Conservation (phyloP, 1,284 basidiomycete genomes). For the Puccinia coronata region DNA sequence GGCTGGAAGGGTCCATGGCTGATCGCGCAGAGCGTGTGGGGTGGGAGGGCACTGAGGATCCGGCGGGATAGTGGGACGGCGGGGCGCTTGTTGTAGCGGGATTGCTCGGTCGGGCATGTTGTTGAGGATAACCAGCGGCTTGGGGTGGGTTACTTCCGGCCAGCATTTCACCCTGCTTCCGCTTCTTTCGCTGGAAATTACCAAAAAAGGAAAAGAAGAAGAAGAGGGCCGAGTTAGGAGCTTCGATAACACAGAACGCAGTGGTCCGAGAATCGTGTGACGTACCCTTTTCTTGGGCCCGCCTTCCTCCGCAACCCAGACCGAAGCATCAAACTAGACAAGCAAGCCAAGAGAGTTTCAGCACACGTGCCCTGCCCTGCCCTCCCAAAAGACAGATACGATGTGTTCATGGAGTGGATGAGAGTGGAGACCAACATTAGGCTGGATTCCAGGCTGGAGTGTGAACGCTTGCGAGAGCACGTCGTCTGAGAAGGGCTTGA, state of each 20-base stretch:
- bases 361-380: neutral
- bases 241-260: neutral
- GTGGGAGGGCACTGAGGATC: neutral
- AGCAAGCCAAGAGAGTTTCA: neutral
- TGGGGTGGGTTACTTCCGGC: neutral
- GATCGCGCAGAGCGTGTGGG: neutral
- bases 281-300: conserved; percentile 45
- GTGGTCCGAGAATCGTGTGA: neutral
- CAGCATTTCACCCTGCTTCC: conserved; percentile 38
- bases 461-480: conserved; percentile 31
- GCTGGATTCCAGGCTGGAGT: conserved; percentile 33
- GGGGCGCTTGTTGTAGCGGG: neutral
- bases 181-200: conserved; percentile 36
- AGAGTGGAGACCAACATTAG: conserved; percentile 20
- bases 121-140: neutral
- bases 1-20: neutral
- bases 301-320: conserved; percentile 47
- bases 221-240: conserved; percentile 1
- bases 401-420: neutral
- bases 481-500: conserved; percentile 41
- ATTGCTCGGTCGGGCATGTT: neutral
- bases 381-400: neutral
- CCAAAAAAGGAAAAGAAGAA: no score
- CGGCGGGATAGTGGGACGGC: neutral
- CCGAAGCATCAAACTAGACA: conserved; percentile 40